Percentiles rank a stretch among this genome's conserved stretches.
phyloP scores from a whole-genome alignment of 2,329 filamentous ascomycete species.

The Metarhizium brunneum region DNA sequence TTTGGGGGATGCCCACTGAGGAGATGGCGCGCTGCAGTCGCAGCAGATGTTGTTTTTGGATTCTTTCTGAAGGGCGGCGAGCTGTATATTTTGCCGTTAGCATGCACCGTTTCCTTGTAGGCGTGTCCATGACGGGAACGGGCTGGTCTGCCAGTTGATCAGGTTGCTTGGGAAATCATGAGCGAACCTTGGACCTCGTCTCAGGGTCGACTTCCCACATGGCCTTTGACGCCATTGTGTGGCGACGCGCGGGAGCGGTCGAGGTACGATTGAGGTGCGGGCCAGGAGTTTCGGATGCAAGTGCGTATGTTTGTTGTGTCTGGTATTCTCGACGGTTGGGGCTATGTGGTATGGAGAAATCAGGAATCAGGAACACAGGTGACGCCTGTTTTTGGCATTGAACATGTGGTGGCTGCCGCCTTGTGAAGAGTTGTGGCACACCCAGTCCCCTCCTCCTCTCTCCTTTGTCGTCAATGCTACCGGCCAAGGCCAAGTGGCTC shows the following conservation, averaged over 20 bases:
- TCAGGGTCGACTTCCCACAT: constrained; percentile 99
- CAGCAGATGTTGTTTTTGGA: constrained; percentile 85
- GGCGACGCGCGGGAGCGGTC: constrained; percentile 4
- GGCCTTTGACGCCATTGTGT: constrained; percentile 55
- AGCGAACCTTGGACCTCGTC: constrained; percentile 78
- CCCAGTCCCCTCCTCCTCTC: neutral
- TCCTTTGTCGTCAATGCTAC: too few relatives aligned
- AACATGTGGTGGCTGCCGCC: neutral
- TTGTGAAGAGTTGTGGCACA: neutral
- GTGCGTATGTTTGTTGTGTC: neutral
- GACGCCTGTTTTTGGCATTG: neutral
- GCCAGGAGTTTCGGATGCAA: neutral
- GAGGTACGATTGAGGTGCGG: neutral
- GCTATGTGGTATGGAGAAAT: constrained; percentile 8
- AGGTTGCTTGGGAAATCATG: neutral
- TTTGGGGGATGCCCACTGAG: constrained; percentile 97
- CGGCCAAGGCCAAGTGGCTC: neutral
- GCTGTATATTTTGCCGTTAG: constrained; percentile 39
- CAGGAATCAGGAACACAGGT: neutral
- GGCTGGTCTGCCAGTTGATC: neutral
- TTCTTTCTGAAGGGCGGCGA: constrained; percentile 83
- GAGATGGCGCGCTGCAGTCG: constrained; percentile 90
- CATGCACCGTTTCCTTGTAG: neutral
- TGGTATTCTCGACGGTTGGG: constrained; percentile 15
- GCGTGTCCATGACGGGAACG: neutral